These are phyloP conservation scores for Apiospora arundinis DNA, from an alignment of 2,329 filamentous ascomycete genomes.

Conservation along the genomic window DNA sequence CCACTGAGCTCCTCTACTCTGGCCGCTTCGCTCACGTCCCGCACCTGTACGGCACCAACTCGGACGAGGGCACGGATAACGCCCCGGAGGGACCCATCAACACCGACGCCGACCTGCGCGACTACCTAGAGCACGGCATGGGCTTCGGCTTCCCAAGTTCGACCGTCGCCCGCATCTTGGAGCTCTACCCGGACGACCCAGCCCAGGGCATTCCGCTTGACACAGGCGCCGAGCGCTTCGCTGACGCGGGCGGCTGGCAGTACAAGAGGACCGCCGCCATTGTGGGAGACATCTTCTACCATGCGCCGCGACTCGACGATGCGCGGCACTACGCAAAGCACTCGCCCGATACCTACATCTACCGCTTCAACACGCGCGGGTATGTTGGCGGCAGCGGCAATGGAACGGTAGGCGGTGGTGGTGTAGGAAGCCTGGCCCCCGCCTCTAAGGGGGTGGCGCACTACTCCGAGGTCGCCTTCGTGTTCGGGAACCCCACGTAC, in stretches of 20 bases:
- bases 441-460: constrained; percentile 40
- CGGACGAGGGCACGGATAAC: constrained; percentile 47
- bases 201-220: constrained; percentile 24
- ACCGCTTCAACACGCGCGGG: constrained; percentile 51
- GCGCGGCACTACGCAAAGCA: constrained; percentile 57
- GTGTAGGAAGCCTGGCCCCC: constrained; percentile 28
- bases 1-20: constrained; percentile 32
- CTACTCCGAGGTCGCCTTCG: constrained; percentile 58
- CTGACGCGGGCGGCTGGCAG: constrained; percentile 24
- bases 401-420: constrained; percentile 2
- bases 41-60: constrained; percentile 41
- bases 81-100: constrained; percentile 63
- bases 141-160: constrained; percentile 29
- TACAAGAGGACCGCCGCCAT: constrained; percentile 36
- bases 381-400: constrained; percentile 39
- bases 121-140: constrained; percentile 39
- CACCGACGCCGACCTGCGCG: constrained; percentile 58
- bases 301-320: constrained; percentile 59
- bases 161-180: background rate
- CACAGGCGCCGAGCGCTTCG: constrained; percentile 18
- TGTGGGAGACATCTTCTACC: constrained; percentile 61
- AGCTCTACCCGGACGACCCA: constrained; percentile 28
- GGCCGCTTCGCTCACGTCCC: constrained; percentile 43
- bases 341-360: constrained; percentile 60
- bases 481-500: constrained; percentile 59